phyloP scores from a whole-genome alignment of 1,284 basidiomycete genomes.

The Trametes sp. region DNA sequence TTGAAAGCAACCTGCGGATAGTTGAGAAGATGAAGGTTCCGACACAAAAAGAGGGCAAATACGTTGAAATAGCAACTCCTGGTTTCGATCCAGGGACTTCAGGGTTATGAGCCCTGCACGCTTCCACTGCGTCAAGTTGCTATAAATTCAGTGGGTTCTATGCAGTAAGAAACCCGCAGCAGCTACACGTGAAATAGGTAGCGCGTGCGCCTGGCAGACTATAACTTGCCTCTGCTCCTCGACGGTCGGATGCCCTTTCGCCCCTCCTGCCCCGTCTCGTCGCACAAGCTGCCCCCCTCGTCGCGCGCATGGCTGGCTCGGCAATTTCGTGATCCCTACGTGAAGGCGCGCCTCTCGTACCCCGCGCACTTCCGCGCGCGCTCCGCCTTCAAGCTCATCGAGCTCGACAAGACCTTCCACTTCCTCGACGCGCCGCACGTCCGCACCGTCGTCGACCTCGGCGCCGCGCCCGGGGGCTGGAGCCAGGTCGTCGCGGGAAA shows the following conservation, averaged over 20 bases:
- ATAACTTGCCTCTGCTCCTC: too few relatives aligned
- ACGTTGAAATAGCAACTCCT: not conserved
- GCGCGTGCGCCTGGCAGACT: too few relatives aligned
- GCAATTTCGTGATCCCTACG: slow-evolving; percentile 72
- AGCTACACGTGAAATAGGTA: too few relatives aligned
- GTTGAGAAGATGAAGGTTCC: too few relatives aligned
- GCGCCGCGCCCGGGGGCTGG: slow-evolving; percentile 91
- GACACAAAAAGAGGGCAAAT: too few relatives aligned
- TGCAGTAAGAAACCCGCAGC: too few relatives aligned
- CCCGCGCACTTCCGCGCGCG: slow-evolving; percentile 72
- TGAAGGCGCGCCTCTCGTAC: slow-evolving; percentile 60
- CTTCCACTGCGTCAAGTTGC: not conserved
- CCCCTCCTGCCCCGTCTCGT: slow-evolving; percentile 7
- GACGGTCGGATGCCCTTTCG: not conserved
- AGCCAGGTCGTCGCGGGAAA: slow-evolving; percentile 79
- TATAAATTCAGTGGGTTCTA: not conserved
- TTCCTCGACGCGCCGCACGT: slow-evolving; percentile 64
- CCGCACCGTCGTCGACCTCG: slow-evolving; percentile 78
- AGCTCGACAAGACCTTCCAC: slow-evolving; percentile 63
- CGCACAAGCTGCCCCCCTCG: slow-evolving; percentile 30
- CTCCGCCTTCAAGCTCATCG: slow-evolving; percentile 86
- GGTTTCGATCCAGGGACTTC: not conserved
- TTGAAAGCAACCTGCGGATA: too few relatives aligned
- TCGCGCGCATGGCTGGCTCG: slow-evolving; percentile 60
- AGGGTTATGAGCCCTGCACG: not conserved